Base-by-base conservation (phyloP, 371 early-diverging fungal genomes). In the Basidiobolus meristosporus region DNA sequence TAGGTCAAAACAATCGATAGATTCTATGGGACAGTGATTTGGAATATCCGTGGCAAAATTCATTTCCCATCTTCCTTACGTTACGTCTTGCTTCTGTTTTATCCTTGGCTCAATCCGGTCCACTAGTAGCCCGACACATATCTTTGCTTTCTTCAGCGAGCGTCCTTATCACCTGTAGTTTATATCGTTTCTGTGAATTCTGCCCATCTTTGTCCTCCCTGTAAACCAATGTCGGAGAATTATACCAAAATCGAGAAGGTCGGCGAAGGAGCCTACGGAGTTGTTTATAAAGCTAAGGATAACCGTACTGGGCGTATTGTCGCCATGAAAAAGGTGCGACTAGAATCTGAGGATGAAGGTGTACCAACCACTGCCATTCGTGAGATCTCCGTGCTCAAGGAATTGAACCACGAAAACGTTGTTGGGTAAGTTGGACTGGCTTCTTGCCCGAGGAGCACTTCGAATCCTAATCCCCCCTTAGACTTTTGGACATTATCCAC, bases 231-330 rank as follows among this genome's bases (percentile, higher is more conserved):
- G 26, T 26, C 26, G 5, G 74, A 76, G 20, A 74, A 73, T 22
- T 89, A 86, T 57, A 49, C 65, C 33, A 82, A 82, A 54, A 50
- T 87, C n/a, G 80, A 87, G 50, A 95, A 91, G 65, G 83, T 98
- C 50, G 98, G 98, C 38, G 91, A 91, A 58, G 96, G 96, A 26
- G 88, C 92, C 6, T 96, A 92, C 40, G 97, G 95, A 22, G 88
- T 97, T 28, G 98, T 99, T 5, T 98, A 89, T 63, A 95, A 90
- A 59, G 98, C 85, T 18, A 54, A 49, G 39, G 75, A 90, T 45
- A 69, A 66, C 50, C 50, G 51, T 0, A 84, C 79, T 18, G 86
- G 87, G 17, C 48, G 55, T 18, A 58, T 81, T 10, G 95, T 98
- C 4, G 99, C 99, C 14, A 47, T 99, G 34, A 98, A 98, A 60